Base-by-base conservation (phyloP, 2,329 filamentous ascomycete genomes). In the Claviceps digitariae region DNA sequence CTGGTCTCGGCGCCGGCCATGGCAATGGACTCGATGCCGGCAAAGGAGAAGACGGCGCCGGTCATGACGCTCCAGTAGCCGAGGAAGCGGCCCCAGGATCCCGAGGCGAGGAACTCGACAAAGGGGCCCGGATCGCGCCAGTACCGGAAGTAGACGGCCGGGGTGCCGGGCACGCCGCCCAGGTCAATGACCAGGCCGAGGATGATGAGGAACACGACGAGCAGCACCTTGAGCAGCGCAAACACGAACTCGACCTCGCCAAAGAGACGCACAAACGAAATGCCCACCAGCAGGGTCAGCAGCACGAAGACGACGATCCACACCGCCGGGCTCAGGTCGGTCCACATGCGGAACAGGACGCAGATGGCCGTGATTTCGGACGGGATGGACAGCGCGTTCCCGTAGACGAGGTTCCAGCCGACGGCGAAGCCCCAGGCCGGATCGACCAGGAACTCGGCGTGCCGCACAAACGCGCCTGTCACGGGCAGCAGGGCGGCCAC, bases 71-170 rank as follows among this genome's bases (percentile, higher is more conserved):
- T 78, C 52, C 78, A 76, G 60, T 86, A 81, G 8, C 85, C 84
- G 4, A 87, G 72, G 61, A 88, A 87, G 15, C 73, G 71, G 15
- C 83, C 84, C 69, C 73, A 79, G 31, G 77, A 69, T 0, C 79
- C 75, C 0, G 68, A 70, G 2, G 73, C 73, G n/a, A 86, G 76
- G 61, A 83, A 79, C 59, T 83, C 78, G 36, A 83, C 80, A 59
- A 86, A 84, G 0, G 83, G 80, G 1, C 82, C 84, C 0, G 85
- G 84, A 34, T 81, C 66, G 52, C 72, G 77, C 86, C 85, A 90
- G 66, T 86, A 87, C 41, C 73, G 67, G 64, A 87, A 87, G 2
- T 84, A 84, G 51, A 82, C 73, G 4, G 77, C 70, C 21, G 77
- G 72, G 0, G 74, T 75, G 4, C 78, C 78, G 0, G 81, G 75